A percentile compares a stretch with the other conserved stretches of the same genome.
Conservation (phyloP, 2,329 filamentous ascomycete species). For the Camillea tinctor region DNA sequence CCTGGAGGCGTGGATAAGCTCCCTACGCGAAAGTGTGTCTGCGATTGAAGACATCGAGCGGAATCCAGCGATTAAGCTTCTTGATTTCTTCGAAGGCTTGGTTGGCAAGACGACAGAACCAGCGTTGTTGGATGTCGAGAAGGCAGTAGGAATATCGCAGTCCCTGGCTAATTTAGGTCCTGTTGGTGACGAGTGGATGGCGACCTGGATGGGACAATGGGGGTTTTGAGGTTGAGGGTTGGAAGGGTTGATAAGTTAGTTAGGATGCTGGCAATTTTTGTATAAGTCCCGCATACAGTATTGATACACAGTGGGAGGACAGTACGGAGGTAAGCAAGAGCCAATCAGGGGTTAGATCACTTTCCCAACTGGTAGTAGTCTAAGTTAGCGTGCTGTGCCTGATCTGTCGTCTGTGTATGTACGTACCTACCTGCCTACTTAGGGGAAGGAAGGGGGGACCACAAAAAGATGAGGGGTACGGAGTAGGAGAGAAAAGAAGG, state of each 20-base stretch:
- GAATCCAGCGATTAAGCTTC: constrained; percentile 12
- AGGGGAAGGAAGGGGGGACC: no score
- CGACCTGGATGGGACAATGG: constrained; percentile 15
- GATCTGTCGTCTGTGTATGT: neutral
- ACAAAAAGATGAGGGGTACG: no score
- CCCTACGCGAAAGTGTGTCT: constrained; percentile 15
- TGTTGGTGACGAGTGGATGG: constrained; percentile 4
- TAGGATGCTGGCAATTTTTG: no score
- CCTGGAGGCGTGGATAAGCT: constrained; percentile 13
- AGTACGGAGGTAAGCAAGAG: no score
- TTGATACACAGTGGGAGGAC: no score
- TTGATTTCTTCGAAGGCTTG: constrained; percentile 9
- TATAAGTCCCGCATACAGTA: no score
- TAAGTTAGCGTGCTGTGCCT: no score
- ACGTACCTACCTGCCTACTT: neutral
- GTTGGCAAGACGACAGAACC: neutral
- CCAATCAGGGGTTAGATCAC: no score
- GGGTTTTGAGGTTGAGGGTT: constrained; percentile 1
- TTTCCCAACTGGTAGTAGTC: no score
- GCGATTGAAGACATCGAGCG: constrained; percentile 2
- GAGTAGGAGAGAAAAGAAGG: no score
- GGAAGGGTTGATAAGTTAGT: no score
- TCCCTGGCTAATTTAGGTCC: constrained; percentile 5
- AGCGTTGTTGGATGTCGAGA: constrained; percentile 1
- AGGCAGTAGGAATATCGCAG: constrained; percentile 3